These are phyloP conservation scores for Flaveria linearis DNA, from an alignment of 129 eudicot species.

Conservation along the genomic window DNA sequence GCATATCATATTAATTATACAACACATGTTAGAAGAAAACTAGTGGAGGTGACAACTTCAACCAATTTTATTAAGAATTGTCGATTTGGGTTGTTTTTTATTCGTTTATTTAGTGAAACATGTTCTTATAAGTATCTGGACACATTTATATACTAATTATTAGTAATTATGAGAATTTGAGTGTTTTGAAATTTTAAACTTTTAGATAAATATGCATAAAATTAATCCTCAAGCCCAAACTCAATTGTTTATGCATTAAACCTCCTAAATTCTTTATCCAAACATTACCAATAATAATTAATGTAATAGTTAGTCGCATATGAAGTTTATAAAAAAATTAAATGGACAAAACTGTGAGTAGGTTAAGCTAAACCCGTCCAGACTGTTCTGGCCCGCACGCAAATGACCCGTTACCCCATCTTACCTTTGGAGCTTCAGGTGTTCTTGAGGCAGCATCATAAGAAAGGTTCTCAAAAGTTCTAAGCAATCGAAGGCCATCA, in stretches of 20 bases:
- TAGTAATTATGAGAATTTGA: too few species aligned
- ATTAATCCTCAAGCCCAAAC: too few species aligned
- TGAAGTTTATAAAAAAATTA: not conserved
- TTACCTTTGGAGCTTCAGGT: constrained; percentile 72
- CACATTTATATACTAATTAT: too few species aligned
- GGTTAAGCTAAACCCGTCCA: not conserved
- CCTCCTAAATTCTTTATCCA: not conserved
- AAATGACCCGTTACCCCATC: not conserved
- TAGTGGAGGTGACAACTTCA: not conserved
- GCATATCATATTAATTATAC: constrained; percentile 20
- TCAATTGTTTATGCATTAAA: not conserved
- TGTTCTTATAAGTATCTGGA: too few species aligned
- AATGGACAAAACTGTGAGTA: not conserved
- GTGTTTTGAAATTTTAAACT: too few species aligned
- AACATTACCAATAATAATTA: too few species aligned
- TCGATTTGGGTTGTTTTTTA: not conserved
- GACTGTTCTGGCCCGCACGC: not conserved
- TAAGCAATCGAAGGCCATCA: constrained; percentile 71
- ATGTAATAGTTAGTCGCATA: not conserved
- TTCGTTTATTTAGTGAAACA: too few species aligned
- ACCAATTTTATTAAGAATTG: not conserved
- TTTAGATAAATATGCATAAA: too few species aligned
- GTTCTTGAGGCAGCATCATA: constrained; percentile 75
- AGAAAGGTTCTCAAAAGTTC: constrained; percentile 70
- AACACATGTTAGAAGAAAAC: not conserved